Evolutionary conservation across 352 stramenopile genomes (phyloP).

Genomic region (Stephanocyclus meneghinianus): DNA sequence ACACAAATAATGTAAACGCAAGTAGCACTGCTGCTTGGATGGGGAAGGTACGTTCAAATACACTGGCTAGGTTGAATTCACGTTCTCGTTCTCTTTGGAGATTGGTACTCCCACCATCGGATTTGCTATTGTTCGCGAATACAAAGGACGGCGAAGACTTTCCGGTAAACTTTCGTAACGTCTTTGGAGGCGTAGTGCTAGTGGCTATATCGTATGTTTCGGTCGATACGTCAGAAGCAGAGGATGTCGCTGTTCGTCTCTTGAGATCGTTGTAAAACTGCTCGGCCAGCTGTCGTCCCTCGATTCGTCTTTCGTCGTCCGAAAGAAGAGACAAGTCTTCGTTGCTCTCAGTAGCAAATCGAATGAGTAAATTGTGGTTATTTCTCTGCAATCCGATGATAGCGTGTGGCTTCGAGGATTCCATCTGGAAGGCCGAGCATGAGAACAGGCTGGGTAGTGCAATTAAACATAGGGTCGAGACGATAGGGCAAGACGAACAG

Average conservation of each 20-base stretch:
- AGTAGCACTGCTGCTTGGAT: conserved; percentile 21
- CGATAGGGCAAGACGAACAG: too few relatives aligned
- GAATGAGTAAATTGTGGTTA: not conserved
- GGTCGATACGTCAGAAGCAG: not conserved
- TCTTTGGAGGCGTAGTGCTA: not conserved
- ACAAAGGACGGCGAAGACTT: conserved; percentile 3
- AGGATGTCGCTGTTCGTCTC: not conserved
- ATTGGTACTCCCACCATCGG: conserved; percentile 6
- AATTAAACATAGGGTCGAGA: too few relatives aligned
- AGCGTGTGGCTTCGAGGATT: not conserved
- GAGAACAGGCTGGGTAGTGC: too few relatives aligned
- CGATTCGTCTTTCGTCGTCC: not conserved
- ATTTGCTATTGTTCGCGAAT: conserved; percentile 6
- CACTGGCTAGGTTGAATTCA: conserved; percentile 27
- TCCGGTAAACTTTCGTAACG: conserved; percentile 24
- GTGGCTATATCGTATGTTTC: conserved; percentile 4
- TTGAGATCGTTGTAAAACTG: conserved; percentile 2
- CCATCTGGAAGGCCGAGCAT: conserved; percentile 2
- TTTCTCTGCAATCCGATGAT: not conserved
- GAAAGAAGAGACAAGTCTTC: not conserved
- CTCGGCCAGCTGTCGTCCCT: not conserved
- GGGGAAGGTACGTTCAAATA: conserved; percentile 22
- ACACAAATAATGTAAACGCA: conserved; percentile 2
- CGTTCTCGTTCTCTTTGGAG: conserved; percentile 21
- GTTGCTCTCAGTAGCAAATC: conserved; percentile 1